Percentiles rank a stretch among this genome's conserved stretches.
These are phyloP conservation scores for Solanum chaucha DNA, from an alignment of 257 asterid genomes.

Conservation along the genomic window DNA sequence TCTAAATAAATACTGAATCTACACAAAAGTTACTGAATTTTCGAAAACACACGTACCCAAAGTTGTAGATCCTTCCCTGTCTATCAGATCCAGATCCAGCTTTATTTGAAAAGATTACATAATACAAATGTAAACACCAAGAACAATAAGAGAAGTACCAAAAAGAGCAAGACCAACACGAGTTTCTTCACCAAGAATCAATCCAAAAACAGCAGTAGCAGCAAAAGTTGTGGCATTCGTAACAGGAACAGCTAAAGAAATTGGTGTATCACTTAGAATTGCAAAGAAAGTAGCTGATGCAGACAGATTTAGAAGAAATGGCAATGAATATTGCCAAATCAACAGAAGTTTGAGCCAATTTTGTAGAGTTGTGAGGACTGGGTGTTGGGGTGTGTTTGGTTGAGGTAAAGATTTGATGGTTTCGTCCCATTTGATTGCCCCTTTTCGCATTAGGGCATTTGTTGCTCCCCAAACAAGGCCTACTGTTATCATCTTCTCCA, in stretches of 20 bases:
- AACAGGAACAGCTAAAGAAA: slow-evolving; percentile 83
- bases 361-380: slow-evolving; percentile 12
- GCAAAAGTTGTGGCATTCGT: slow-evolving; percentile 82
- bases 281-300: slow-evolving; percentile 90
- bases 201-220: slow-evolving; percentile 83
- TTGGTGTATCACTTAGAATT: slow-evolving; percentile 54
- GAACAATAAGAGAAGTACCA: slow-evolving; percentile 62
- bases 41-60: neutral
- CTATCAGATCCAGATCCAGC: slow-evolving; percentile 3
- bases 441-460: slow-evolving; percentile 80
- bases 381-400: slow-evolving; percentile 37
- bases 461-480: slow-evolving; percentile 98
- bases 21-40: neutral
- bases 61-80: neutral
- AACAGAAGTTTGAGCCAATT: slow-evolving; percentile 71
- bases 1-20: neutral
- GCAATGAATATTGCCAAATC: slow-evolving; percentile 84
- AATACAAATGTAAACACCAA: slow-evolving; percentile 56
- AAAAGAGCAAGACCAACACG: slow-evolving; percentile 52
- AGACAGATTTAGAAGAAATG: slow-evolving; percentile 59
- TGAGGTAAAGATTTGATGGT: slow-evolving; percentile 49
- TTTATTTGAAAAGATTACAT: slow-evolving; percentile 17
- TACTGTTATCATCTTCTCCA: slow-evolving; percentile 73
- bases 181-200: slow-evolving; percentile 73
- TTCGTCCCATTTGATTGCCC: slow-evolving; percentile 70